Conservation (phyloP, 2,329 filamentous ascomycete genomes). For the Bipolaris zeicola region DNA sequence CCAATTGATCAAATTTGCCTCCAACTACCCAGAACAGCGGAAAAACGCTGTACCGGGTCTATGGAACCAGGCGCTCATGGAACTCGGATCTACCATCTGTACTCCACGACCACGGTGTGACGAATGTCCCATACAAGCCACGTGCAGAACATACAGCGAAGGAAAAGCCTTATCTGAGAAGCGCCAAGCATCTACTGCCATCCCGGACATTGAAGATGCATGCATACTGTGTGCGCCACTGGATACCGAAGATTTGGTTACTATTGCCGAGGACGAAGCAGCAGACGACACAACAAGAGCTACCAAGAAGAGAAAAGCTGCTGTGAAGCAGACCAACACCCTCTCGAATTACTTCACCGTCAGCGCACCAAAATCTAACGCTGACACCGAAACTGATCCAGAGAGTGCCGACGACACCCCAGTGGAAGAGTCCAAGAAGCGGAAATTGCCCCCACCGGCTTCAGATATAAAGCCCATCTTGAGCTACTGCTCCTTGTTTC, state of each 20-base stretch:
- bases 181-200: constrained; percentile 8
- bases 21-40: constrained; percentile 37
- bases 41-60: constrained; percentile 60
- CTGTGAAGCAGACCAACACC: constrained; percentile 27
- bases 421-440: constrained; percentile 26
- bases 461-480: constrained; percentile 20
- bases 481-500: constrained; percentile 44
- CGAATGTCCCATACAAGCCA: constrained; percentile 42
- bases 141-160: constrained; percentile 43
- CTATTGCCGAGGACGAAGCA: constrained; percentile 23
- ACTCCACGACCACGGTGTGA: constrained; percentile 63
- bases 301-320: constrained; percentile 33
- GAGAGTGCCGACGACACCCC: background rate
- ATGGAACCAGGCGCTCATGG: constrained; percentile 71
- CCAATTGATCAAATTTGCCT: constrained; percentile 60
- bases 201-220: constrained; percentile 40
- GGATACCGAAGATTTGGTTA: constrained; percentile 39
- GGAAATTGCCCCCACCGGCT: constrained; percentile 23
- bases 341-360: constrained; percentile 41
- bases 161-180: constrained; percentile 30
- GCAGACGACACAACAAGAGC: constrained; percentile 19
- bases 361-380: constrained; percentile 20
- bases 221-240: constrained; percentile 37
- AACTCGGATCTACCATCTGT: constrained; percentile 67
- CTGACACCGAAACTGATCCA: constrained; percentile 15